Conservation (phyloP, 225 moss, liverwort and hornwort genomes). For the Sphagnum tenellum region DNA sequence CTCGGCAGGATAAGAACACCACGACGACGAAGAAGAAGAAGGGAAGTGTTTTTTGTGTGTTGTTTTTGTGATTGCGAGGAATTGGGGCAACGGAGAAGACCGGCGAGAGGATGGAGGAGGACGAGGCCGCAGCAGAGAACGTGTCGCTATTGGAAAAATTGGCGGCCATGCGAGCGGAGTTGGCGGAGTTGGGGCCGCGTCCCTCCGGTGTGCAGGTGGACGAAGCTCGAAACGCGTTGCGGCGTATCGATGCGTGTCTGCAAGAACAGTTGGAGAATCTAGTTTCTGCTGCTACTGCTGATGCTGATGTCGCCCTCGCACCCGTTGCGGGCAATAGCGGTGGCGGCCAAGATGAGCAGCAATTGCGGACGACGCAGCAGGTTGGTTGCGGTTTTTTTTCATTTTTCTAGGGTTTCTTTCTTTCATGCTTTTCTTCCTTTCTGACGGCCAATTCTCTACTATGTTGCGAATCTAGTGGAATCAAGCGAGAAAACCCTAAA, state of each 20-base stretch:
- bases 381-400: conserved; percentile 8
- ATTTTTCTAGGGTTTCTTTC: background rate
- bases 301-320: background rate
- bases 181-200: conserved; percentile 23
- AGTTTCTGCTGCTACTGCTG: conserved; percentile 13
- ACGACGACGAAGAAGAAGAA: no score
- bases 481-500: no score
- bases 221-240: conserved; percentile 14
- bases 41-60: no score
- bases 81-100: no score
- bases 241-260: conserved; percentile 12
- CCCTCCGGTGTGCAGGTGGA: conserved; percentile 29
- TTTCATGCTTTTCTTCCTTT: background rate
- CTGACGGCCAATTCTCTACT: background rate
- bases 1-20: no score
- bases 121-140: no score
- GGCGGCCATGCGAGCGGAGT: conserved; percentile 28
- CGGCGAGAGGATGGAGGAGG: no score
- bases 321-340: no score
- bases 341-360: conserved; percentile 8
- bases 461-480: no score
- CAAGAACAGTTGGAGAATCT: conserved; percentile 18
- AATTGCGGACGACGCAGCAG: conserved; percentile 19
- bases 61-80: no score
- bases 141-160: conserved; percentile 13